Percentiles rank a stretch among this genome's conserved stretches.
Evolutionary conservation across 257 asterid genomes (phyloP).

Genomic region (Petunia axillaris): DNA sequence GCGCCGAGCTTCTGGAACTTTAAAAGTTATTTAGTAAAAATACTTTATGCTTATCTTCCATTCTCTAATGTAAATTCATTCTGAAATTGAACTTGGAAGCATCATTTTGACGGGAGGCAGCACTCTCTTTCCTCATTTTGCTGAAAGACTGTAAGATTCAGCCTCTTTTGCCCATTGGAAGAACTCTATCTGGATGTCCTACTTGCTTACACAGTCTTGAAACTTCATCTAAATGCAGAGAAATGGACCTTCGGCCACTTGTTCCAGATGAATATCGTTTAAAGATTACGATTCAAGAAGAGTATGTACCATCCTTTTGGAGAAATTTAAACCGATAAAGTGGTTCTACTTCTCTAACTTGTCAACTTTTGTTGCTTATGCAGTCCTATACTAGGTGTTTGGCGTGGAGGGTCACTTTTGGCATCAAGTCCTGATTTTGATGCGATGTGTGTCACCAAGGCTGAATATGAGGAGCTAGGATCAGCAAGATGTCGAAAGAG

Average conservation of each 20-base stretch:
- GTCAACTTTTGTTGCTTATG: constrained; percentile 27
- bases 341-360: constrained; percentile 18
- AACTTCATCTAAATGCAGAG: constrained; percentile 51
- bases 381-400: constrained; percentile 95
- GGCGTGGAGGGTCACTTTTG: constrained; percentile 98
- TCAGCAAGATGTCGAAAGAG: constrained; percentile 83
- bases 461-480: constrained; percentile 97
- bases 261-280: constrained; percentile 82
- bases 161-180: background rate
- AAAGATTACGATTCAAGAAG: constrained; percentile 84
- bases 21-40: background rate
- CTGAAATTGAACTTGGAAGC: constrained; percentile 48
- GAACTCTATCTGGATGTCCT: background rate
- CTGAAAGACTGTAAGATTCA: constrained; percentile 85
- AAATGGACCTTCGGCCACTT: constrained; percentile 90
- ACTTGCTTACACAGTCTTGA: background rate
- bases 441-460: constrained; percentile 88
- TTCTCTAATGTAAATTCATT: background rate
- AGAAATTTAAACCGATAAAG: constrained; percentile 20
- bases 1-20: constrained; percentile 2
- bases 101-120: constrained; percentile 94
- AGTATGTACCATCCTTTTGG: constrained; percentile 49
- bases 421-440: constrained; percentile 98
- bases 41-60: constrained; percentile 1
- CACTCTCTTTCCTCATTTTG: constrained; percentile 87